Evolutionary conservation across 352 stramenopile genomes (phyloP).

Genomic region (Globisporangium parvum): DNA sequence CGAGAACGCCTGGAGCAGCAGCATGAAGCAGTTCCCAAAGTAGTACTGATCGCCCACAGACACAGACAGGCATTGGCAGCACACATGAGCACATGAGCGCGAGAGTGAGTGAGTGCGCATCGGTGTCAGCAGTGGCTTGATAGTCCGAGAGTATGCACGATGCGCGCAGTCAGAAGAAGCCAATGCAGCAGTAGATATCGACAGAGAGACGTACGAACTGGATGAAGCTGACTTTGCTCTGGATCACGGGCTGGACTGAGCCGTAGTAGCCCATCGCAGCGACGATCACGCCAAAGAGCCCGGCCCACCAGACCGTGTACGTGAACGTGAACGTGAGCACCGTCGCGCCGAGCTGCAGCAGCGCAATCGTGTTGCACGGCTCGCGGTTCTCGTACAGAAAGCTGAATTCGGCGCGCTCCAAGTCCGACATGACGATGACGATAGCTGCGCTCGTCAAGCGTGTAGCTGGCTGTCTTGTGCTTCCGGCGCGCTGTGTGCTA

Average conservation of each 20-base stretch:
- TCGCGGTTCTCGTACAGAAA: conserved; percentile 85
- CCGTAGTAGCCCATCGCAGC: conserved; percentile 79
- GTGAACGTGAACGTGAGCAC: conserved; percentile 74
- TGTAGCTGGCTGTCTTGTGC: not conserved
- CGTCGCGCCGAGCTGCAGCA: conserved; percentile 66
- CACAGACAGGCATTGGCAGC: no score
- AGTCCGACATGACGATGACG: conserved; percentile 43
- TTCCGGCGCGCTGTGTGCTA: not conserved
- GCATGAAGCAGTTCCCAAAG: conserved; percentile 85
- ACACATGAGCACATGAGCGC: not conserved
- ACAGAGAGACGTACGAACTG: conserved; percentile 56
- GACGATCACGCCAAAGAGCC: conserved; percentile 73
- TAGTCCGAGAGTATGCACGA: not conserved
- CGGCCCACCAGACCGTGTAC: conserved; percentile 77
- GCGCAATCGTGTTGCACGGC: conserved; percentile 74
- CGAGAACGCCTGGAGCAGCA: conserved; percentile 66
- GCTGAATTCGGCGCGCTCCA: conserved; percentile 64
- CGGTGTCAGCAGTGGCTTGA: not conserved
- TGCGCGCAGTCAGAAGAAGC: not conserved
- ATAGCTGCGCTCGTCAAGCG: not conserved
- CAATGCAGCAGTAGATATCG: not conserved
- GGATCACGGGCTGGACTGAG: conserved; percentile 73
- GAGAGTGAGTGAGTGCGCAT: not conserved
- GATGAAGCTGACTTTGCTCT: conserved; percentile 87
- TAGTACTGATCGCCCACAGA: conserved; percentile 75